Percentiles rank a stretch among this genome's conserved stretches.
Evolutionary conservation across 2,329 filamentous ascomycete species (phyloP).

Genomic region (Paracorniculantispora psalliotae): DNA sequence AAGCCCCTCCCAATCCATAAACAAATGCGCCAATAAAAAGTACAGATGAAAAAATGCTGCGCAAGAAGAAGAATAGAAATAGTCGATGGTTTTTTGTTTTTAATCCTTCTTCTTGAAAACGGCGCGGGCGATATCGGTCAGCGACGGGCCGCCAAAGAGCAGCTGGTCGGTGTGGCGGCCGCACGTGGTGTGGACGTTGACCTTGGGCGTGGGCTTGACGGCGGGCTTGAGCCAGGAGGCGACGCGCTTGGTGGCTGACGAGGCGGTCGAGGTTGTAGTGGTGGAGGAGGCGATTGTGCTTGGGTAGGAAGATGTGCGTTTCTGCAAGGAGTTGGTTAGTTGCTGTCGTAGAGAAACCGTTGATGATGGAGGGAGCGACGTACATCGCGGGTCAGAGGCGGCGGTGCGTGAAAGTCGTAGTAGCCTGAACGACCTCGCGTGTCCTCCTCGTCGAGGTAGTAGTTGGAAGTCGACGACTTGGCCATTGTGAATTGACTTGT

Average conservation of each 20-base stretch:
- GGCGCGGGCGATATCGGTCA: constrained; percentile 38
- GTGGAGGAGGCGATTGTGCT: constrained; percentile 28
- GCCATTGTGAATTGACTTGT: constrained; percentile 1
- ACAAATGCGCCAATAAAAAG: neutral
- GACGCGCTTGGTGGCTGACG: constrained; percentile 26
- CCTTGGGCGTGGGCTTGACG: constrained; percentile 33
- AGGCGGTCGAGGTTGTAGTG: constrained; percentile 20
- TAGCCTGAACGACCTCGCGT: constrained; percentile 12
- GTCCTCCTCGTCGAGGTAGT: constrained; percentile 10
- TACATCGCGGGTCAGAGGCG: constrained; percentile 8
- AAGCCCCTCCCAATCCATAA: neutral
- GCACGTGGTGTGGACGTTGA: constrained; percentile 51
- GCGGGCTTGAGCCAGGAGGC: constrained; percentile 25
- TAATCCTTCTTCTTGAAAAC: constrained; percentile 30
- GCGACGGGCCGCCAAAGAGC: constrained; percentile 45
- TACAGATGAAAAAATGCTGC: neutral
- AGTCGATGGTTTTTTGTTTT: neutral
- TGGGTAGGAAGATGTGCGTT: constrained; percentile 13
- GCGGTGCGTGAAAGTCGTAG: constrained; percentile 12
- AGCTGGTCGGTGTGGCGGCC: constrained; percentile 51
- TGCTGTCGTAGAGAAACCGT: neutral
- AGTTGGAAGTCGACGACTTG: neutral
- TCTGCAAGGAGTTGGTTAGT: neutral
- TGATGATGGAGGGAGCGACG: neutral
- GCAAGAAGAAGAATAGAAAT: neutral